Percentiles rank a stretch among this genome's conserved stretches.
These are phyloP conservation scores for Chalciporus chontae DNA, from an alignment of 768 basidiomycete genomes.

Conservation along the genomic window DNA sequence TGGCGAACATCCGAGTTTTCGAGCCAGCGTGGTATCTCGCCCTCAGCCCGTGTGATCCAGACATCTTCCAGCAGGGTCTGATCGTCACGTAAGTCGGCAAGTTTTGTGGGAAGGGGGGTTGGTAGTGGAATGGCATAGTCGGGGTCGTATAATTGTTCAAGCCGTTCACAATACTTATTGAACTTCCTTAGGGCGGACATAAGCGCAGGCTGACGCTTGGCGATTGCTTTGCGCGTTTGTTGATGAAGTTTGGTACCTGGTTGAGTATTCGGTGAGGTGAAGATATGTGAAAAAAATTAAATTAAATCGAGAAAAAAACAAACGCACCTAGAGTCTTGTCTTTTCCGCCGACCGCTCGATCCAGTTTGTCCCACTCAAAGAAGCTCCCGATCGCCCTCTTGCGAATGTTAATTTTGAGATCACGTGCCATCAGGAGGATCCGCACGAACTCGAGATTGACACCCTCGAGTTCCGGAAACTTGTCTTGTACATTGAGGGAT, in stretches of 20 bases:
- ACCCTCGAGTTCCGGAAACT: constrained; percentile 5
- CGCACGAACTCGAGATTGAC: constrained; percentile 6
- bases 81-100: constrained; percentile 15
- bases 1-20: constrained; percentile 28
- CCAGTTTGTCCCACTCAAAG: constrained; percentile 26
- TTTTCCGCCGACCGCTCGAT: constrained; percentile 20
- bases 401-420: constrained; percentile 26
- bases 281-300: too few species aligned
- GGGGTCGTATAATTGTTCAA: constrained; percentile 16
- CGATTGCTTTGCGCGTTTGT: too few species aligned
- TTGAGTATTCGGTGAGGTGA: too few species aligned
- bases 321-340: constrained; percentile 26
- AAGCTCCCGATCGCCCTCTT: constrained; percentile 24
- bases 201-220: too few species aligned
- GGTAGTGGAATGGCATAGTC: constrained; percentile 34
- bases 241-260: constrained; percentile 3
- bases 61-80: constrained; percentile 34
- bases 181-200: constrained; percentile 14
- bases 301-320: background rate
- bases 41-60: background rate
- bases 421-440: constrained; percentile 3
- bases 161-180: constrained; percentile 25
- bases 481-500: constrained; percentile 6
- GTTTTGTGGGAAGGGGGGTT: constrained; percentile 26
- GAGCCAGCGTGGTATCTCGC: constrained; percentile 26